Evolutionary conservation across 352 stramenopile species (phyloP).

Genomic region (Phytophthora sansomeana): DNA sequence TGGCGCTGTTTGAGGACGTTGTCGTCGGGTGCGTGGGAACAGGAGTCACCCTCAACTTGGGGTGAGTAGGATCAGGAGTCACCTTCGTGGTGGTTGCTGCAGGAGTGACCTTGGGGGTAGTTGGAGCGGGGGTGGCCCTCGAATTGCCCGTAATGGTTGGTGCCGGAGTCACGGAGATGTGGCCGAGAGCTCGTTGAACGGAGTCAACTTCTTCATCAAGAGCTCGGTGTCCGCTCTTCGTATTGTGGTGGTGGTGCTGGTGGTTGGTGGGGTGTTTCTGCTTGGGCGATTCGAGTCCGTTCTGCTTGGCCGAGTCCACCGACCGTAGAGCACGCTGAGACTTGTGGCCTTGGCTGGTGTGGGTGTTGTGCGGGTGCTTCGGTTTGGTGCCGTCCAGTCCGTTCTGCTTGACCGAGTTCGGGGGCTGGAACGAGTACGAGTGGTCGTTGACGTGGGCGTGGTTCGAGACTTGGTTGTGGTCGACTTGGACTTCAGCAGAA

Average conservation of each 20-base stretch:
- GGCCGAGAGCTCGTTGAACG: neutral
- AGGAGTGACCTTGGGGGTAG: too few species aligned
- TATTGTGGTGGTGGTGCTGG: too few species aligned
- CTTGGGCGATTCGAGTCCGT: neutral
- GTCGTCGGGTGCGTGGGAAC: too few species aligned
- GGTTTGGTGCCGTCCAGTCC: too few species aligned
- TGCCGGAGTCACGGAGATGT: constrained; percentile 12
- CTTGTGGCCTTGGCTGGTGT: too few species aligned
- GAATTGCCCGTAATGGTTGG: constrained; percentile 10
- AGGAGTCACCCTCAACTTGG: neutral
- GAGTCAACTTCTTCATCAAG: neutral
- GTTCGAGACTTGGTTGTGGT: neutral
- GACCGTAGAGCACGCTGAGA: constrained; percentile 15
- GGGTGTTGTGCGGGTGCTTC: too few species aligned
- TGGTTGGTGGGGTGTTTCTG: neutral
- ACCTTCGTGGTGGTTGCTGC: too few species aligned
- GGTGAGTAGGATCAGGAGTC: too few species aligned
- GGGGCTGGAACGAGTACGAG: constrained; percentile 4
- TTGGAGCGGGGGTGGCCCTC: too few species aligned
- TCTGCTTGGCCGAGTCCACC: constrained; percentile 13
- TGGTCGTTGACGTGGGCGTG: neutral
- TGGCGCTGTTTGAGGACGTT: too few species aligned
- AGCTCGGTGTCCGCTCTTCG: neutral
- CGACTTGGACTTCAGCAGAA: constrained; percentile 7
- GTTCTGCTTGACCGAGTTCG: too few species aligned